Evolutionary conservation across 352 stramenopile species (phyloP), one percentile per base, ranked within the genome.

Genomic region (Phytophthora multivora): DNA sequence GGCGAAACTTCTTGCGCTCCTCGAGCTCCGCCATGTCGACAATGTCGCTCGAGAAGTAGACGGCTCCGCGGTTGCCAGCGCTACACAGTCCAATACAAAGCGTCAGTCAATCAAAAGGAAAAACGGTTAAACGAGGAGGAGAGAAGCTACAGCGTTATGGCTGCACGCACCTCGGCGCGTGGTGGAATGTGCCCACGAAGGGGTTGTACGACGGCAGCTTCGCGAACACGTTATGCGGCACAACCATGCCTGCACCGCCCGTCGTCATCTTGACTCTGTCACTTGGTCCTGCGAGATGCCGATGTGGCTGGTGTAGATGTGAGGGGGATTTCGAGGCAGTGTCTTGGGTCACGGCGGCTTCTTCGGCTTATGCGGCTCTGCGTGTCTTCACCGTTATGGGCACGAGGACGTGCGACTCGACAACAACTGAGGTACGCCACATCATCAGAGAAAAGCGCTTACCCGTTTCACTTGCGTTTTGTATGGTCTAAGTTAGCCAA

Each of bases 31-130:
- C 86, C 79, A 93, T 93, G 62, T 86, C 81, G 28, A 96, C 86
- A 39, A 96, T 95, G 56, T 96, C 86, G 35, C 79, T 88, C 2
- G 86, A 93, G 55, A 96, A 96, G 67, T 95, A 96, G 42, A 90
- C 78, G 13, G 88, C 88, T 31, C 88, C 87, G 10, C 86, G 84
- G 60, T 96, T 96, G 6, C 88, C 88, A 36, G 88, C 88, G 52
- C 86, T 92, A 28, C 13, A 33, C 11, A 68, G 21, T 18, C 19
- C 7, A 9, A 54, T 39, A 50, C 18, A 42, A 74, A 42, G 10
- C 18, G 13, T 53, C 16, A 60, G 19, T 26, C n/a, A 52, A 7
- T 13, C 11, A 5, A 23, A 62, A 15, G 23, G 56, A 16, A 23
- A 51, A 45, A n/a, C n/a, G n/a, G 4, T 38, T 9, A 33, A 31